These are phyloP conservation scores for Boletus sp. DNA, from an alignment of 1,284 basidiomycete genomes.

Conservation along the genomic window DNA sequence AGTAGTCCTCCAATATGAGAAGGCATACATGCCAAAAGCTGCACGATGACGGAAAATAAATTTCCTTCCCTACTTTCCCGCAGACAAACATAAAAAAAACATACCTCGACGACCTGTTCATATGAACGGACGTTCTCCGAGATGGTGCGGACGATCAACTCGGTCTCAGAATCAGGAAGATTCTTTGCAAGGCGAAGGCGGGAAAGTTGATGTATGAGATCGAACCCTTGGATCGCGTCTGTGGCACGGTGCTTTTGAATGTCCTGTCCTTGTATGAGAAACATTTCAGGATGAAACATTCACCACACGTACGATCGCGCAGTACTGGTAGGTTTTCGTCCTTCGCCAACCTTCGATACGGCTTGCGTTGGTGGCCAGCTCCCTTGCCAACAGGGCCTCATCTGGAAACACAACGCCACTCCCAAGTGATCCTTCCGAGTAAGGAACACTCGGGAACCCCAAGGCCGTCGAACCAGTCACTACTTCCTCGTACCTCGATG, in stretches of 20 bases:
- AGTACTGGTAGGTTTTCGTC: constrained; percentile 65
- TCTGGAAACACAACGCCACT: constrained; percentile 69
- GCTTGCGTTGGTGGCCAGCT: constrained; percentile 63
- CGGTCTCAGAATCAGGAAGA: constrained; percentile 62
- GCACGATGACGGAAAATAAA: constrained; percentile 5
- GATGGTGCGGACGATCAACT: constrained; percentile 73
- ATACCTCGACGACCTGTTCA: constrained; percentile 86
- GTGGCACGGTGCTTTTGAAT: constrained; percentile 44
- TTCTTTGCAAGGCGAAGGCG: constrained; percentile 61
- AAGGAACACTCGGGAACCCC: constrained; percentile 52
- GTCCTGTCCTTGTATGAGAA: constrained; percentile 42
- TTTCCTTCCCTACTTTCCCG: background rate
- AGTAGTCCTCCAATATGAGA: constrained; percentile 80
- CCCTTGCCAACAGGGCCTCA: constrained; percentile 52
- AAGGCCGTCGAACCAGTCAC: constrained; percentile 61
- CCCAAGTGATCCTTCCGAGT: constrained; percentile 50
- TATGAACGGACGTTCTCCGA: constrained; percentile 69
- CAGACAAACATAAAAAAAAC: constrained; percentile 24
- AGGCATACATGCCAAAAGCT: constrained; percentile 79
- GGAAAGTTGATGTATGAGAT: constrained; percentile 69
- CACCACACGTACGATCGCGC: constrained; percentile 44
- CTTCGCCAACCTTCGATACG: constrained; percentile 79
- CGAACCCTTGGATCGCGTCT: constrained; percentile 59
- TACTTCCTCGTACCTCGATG: constrained; percentile 78
- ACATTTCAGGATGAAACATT: background rate